A percentile compares a stretch with the other conserved stretches of the same genome.
phyloP scores from a whole-genome alignment of 345 rosid genomes.

The Melaleuca quinquenervia region DNA sequence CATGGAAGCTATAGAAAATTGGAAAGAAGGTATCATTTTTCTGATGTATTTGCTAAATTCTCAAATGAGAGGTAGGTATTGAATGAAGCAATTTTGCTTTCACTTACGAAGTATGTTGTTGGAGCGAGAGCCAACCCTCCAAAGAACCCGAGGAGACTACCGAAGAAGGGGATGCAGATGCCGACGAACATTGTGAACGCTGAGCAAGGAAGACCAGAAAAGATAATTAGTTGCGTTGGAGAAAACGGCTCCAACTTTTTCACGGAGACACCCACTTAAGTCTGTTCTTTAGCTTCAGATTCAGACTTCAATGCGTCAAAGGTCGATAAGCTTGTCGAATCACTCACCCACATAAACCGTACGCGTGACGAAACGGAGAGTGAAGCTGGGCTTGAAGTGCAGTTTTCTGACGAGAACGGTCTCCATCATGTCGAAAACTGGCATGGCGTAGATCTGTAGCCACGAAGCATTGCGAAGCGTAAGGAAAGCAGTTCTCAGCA shows the following conservation, averaged over 20 bases:
- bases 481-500: background rate
- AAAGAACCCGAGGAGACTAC: constrained; percentile 68
- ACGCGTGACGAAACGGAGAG: constrained; percentile 58
- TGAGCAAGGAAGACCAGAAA: constrained; percentile 5
- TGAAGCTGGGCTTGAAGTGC: constrained; percentile 32
- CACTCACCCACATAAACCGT: constrained; percentile 57
- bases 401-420: constrained; percentile 44
- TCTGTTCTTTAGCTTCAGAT: background rate
- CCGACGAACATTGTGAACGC: constrained; percentile 65
- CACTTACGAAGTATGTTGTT: constrained; percentile 58
- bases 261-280: background rate
- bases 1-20: constrained; percentile 51
- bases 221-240: background rate
- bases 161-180: constrained; percentile 67
- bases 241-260: background rate
- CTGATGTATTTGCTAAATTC: background rate
- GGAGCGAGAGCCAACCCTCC: constrained; percentile 93
- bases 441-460: constrained; percentile 48
- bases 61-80: background rate
- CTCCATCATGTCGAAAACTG: constrained; percentile 83
- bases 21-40: background rate
- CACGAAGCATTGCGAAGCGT: background rate
- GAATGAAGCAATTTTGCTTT: background rate
- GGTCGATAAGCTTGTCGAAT: background rate
- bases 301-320: background rate